phyloP scores from a whole-genome alignment of 768 basidiomycete species.

The Suillus occidentalis region DNA sequence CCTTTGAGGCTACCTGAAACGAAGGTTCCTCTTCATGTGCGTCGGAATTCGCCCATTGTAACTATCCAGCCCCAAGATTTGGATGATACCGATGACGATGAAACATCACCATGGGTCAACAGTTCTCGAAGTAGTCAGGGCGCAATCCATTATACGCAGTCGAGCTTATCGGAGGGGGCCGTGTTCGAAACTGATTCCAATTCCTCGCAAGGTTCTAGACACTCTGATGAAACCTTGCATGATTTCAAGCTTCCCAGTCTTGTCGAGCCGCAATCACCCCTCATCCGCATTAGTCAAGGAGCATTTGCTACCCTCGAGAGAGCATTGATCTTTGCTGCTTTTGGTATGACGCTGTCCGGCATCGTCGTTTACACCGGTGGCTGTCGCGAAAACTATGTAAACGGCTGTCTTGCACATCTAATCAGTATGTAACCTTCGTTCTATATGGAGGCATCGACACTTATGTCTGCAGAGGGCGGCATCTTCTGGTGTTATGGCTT shows the following conservation, averaged over 20 bases:
- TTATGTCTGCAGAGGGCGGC: slow-evolving; percentile 61
- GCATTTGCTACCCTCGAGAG: slow-evolving; percentile 60
- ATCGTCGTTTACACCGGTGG: slow-evolving; percentile 84
- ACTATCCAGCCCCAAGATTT: slow-evolving; percentile 13
- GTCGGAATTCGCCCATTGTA: slow-evolving; percentile 17
- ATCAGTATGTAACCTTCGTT: slow-evolving; percentile 62
- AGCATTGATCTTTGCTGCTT: slow-evolving; percentile 68
- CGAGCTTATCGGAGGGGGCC: slow-evolving; percentile 53
- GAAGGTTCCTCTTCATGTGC: slow-evolving; percentile 13
- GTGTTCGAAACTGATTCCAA: slow-evolving; percentile 50
- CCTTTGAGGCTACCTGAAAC: slow-evolving; percentile 15
- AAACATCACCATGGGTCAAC: slow-evolving; percentile 57
- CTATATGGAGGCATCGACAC: neutral
- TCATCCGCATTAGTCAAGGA: slow-evolving; percentile 45
- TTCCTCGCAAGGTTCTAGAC: slow-evolving; percentile 40
- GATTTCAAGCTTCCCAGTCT: slow-evolving; percentile 32
- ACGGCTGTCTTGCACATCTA: slow-evolving; percentile 85
- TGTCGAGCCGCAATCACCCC: slow-evolving; percentile 18
- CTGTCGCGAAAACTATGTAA: slow-evolving; percentile 75
- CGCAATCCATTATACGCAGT: slow-evolving; percentile 36
- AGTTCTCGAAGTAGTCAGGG: slow-evolving; percentile 17
- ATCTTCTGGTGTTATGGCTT: slow-evolving; percentile 95
- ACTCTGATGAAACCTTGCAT: slow-evolving; percentile 61
- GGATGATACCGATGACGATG: slow-evolving; percentile 32
- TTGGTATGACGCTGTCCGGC: slow-evolving; percentile 65